phyloP scores from a whole-genome alignment of 2,329 filamentous ascomycete species.

The Diplocarpon rosae region DNA sequence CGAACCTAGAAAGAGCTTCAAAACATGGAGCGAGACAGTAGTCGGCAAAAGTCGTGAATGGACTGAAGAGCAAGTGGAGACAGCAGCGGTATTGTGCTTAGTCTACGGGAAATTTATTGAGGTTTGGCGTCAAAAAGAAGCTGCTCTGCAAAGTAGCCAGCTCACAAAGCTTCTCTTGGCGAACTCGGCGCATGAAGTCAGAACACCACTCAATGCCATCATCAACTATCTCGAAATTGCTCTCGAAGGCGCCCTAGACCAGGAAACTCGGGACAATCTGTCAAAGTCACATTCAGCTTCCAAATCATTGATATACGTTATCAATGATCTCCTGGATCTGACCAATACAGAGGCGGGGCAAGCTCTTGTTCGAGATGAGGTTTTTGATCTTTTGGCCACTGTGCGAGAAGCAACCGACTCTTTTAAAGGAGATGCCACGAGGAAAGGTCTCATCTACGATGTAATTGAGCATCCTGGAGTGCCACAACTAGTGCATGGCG shows the following conservation, averaged over 20 bases:
- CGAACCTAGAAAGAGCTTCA: constrained; percentile 71
- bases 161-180: constrained; percentile 69
- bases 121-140: constrained; percentile 86
- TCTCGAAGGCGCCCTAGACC: constrained; percentile 66
- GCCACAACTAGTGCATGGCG: constrained; percentile 62
- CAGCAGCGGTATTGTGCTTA: constrained; percentile 73
- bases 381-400: constrained; percentile 61
- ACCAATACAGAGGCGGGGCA: constrained; percentile 82
- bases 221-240: constrained; percentile 93
- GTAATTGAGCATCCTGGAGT: constrained; percentile 57
- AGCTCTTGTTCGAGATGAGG: constrained; percentile 66
- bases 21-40: constrained; percentile 70
- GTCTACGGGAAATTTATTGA: constrained; percentile 83
- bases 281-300: constrained; percentile 80
- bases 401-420: constrained; percentile 68
- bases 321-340: constrained; percentile 81
- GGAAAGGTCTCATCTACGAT: constrained; percentile 64
- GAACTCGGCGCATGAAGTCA: constrained; percentile 85
- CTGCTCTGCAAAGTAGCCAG: constrained; percentile 69
- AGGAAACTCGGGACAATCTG: constrained; percentile 76
- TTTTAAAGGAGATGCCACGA: constrained; percentile 61
- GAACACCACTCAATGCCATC: constrained; percentile 83
- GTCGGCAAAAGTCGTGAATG: constrained; percentile 76
- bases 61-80: constrained; percentile 83
- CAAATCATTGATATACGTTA: constrained; percentile 86